A percentile compares a stretch with the other conserved stretches of the same genome.
Evolutionary conservation across 371 early-diverging fungal species (phyloP).

Genomic region (Blyttiomyces sp.): DNA sequence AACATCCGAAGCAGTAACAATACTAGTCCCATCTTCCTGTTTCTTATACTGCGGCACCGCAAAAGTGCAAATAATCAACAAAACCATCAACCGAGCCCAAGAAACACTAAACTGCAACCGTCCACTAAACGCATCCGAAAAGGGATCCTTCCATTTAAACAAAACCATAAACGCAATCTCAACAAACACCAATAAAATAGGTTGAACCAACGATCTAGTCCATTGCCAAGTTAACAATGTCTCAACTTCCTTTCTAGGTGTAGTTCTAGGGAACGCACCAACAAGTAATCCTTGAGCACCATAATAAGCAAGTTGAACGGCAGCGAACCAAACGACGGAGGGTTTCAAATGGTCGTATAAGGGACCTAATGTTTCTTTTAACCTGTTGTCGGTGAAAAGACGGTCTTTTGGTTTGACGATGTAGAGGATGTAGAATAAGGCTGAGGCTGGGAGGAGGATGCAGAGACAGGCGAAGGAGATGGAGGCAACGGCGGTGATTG

Average conservation of each 20-base stretch:
- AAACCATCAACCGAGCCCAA: conserved; percentile 1
- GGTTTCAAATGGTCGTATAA: conserved; percentile 5
- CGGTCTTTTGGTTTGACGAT: neutral
- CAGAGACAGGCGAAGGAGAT: conserved; percentile 1
- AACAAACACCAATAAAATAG: conserved; percentile 1
- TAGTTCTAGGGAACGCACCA: conserved; percentile 1
- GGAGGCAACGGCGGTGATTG: conserved; percentile 6
- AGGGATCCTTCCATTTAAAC: neutral
- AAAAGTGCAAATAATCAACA: conserved; percentile 1
- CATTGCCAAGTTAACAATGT: conserved; percentile 2
- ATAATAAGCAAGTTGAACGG: conserved; percentile 1
- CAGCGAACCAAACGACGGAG: neutral
- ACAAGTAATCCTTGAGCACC: conserved; percentile 3
- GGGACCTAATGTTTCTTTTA: conserved; percentile 9
- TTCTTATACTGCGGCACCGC: conserved; percentile 1
- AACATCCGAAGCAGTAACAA: too few relatives aligned
- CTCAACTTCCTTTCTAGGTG: neutral
- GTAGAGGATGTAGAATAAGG: neutral
- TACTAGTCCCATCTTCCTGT: neutral
- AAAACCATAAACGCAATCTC: conserved; percentile 7
- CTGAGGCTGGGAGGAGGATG: neutral
- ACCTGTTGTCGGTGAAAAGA: neutral
- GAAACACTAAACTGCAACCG: conserved; percentile 4
- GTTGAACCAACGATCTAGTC: neutral
- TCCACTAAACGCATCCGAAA: neutral